Evolutionary conservation across 805 yeast species (phyloP).

Genomic region (Teunomyces funiuensis): DNA sequence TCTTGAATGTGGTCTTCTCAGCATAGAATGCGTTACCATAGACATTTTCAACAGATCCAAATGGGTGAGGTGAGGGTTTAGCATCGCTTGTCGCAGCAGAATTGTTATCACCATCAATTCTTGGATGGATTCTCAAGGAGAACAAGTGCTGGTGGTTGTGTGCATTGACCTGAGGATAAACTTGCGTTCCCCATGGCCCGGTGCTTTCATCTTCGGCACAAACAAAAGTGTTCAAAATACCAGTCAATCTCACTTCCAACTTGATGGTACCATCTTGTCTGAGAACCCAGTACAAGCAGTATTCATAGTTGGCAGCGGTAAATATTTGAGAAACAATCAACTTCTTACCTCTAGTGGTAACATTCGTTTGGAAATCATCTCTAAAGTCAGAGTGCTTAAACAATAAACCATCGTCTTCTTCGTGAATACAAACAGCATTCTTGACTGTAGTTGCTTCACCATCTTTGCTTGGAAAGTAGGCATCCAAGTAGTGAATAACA

Average conservation of each 20-base stretch:
- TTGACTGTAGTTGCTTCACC: conserved; percentile 72
- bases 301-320: conserved; percentile 86
- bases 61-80: conserved; percentile 52
- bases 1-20: conserved; percentile 63
- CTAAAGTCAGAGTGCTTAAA: conserved; percentile 84
- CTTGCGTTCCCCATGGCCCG: conserved; percentile 79
- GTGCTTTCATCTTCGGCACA: conserved; percentile 63
- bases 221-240: conserved; percentile 74
- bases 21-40: conserved; percentile 78
- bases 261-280: conserved; percentile 83
- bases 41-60: conserved; percentile 68
- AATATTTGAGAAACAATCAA: conserved; percentile 76
- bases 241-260: conserved; percentile 76
- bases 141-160: conserved; percentile 87
- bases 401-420: conserved; percentile 79
- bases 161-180: conserved; percentile 78
- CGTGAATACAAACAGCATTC: conserved; percentile 82
- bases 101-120: conserved; percentile 78
- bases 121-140: conserved; percentile 74
- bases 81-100: conserved; percentile 72
- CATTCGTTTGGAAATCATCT: conserved; percentile 72
- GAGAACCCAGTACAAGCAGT: conserved; percentile 80
- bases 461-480: conserved; percentile 64
- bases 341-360: conserved; percentile 73
- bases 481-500: conserved; percentile 79